phyloP scores from a whole-genome alignment of 2,329 filamentous ascomycete species.

The Dendrostoma leiphaemia region DNA sequence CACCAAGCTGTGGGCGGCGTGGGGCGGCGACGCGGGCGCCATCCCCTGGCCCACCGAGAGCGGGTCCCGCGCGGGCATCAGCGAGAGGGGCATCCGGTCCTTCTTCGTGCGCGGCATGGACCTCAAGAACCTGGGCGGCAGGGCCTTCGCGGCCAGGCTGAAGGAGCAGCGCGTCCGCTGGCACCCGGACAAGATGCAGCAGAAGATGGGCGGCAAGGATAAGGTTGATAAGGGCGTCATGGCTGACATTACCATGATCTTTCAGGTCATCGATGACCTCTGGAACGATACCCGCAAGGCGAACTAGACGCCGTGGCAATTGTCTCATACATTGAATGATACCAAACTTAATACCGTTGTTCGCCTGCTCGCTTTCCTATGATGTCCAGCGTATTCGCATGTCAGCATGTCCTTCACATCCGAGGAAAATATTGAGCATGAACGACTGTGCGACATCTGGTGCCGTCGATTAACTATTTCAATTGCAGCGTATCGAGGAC shows the following conservation, averaged over 20 bases:
- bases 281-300: conserved; percentile 62
- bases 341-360: too few relatives aligned
- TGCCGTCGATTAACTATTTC: too few relatives aligned
- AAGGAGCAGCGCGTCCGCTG: conserved; percentile 87
- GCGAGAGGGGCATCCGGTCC: conserved; percentile 58
- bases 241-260: conserved; percentile 81
- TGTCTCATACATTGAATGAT: too few relatives aligned
- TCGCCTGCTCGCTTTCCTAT: too few relatives aligned
- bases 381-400: too few relatives aligned
- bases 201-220: conserved; percentile 73
- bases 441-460: too few relatives aligned
- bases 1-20: conserved; percentile 56
- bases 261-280: conserved; percentile 82
- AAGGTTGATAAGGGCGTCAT: conserved; percentile 70
- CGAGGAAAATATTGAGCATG: too few relatives aligned
- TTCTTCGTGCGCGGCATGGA: conserved; percentile 62
- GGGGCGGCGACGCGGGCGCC: conserved; percentile 41
- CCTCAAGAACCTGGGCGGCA: conserved; percentile 42
- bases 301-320: conserved; percentile 22
- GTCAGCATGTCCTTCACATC: too few relatives aligned
- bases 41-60: conserved; percentile 73
- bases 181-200: conserved; percentile 98
- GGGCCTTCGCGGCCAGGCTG: conserved; percentile 50
- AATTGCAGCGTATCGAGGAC: too few relatives aligned
- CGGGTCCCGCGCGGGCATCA: conserved; percentile 55